Evolutionary conservation across 2,329 filamentous ascomycete species (phyloP).

Genomic region (Albifimbria verrucaria): DNA sequence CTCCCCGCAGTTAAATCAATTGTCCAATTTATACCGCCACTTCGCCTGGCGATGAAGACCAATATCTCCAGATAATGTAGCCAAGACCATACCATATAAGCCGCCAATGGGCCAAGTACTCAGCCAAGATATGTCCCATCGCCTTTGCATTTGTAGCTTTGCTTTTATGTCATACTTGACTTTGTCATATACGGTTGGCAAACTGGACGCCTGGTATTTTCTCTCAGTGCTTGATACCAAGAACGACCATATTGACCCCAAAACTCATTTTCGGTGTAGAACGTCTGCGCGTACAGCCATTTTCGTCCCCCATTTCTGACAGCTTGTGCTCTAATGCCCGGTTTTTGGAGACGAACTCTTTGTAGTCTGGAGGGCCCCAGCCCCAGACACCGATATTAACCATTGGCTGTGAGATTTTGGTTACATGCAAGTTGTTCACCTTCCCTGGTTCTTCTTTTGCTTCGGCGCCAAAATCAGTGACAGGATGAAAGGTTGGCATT

Average conservation of each 20-base stretch:
- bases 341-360: slow-evolving; percentile 61
- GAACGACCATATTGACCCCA: slow-evolving; percentile 56
- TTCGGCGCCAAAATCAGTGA: not conserved
- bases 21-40: not conserved
- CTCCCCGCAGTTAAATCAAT: too few relatives aligned
- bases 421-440: not conserved
- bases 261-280: slow-evolving; percentile 66
- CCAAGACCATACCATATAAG: slow-evolving; percentile 16
- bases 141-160: not conserved
- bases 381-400: slow-evolving; percentile 70
- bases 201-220: slow-evolving; percentile 54
- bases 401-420: slow-evolving; percentile 28
- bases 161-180: slow-evolving; percentile 45
- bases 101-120: slow-evolving; percentile 17
- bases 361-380: slow-evolving; percentile 51
- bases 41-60: slow-evolving; percentile 5
- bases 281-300: slow-evolving; percentile 78
- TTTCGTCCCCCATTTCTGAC: slow-evolving; percentile 67
- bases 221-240: slow-evolving; percentile 58
- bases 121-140: not conserved
- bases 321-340: slow-evolving; percentile 63
- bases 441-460: not conserved
- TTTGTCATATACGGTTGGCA: slow-evolving; percentile 66
- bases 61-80: slow-evolving; percentile 15
- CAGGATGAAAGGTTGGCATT: slow-evolving; percentile 20